phyloP scores from a whole-genome alignment of 2,329 filamentous ascomycete genomes.

The Chaetomium globosum region DNA sequence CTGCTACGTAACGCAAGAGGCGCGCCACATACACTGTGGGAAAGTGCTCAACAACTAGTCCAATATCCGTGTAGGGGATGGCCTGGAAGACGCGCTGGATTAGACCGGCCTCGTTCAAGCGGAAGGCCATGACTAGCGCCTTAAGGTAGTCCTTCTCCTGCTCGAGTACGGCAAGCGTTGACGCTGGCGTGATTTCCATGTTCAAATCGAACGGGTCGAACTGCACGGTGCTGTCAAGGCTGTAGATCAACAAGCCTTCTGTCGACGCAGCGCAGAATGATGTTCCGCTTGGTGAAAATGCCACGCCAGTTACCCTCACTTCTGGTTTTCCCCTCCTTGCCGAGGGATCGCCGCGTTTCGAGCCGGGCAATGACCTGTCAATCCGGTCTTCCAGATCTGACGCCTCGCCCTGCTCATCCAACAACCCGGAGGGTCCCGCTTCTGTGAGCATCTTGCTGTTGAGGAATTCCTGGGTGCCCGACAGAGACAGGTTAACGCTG shows the following conservation, averaged over 20 bases:
- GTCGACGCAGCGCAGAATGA: slow-evolving; percentile 94
- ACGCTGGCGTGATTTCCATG: slow-evolving; percentile 87
- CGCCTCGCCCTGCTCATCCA: slow-evolving; percentile 84
- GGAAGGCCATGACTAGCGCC: slow-evolving; percentile 94
- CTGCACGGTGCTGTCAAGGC: slow-evolving; percentile 76
- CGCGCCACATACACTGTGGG: slow-evolving; percentile 85
- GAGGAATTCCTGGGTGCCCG: slow-evolving; percentile 94
- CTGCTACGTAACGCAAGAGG: slow-evolving; percentile 82
- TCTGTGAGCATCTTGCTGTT: slow-evolving; percentile 92
- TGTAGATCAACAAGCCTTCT: slow-evolving; percentile 92
- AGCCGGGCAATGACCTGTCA: slow-evolving; percentile 78
- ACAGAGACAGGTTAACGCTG: slow-evolving; percentile 90
- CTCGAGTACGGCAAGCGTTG: slow-evolving; percentile 70
- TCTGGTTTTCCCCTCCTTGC: slow-evolving; percentile 75
- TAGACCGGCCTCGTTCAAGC: slow-evolving; percentile 82
- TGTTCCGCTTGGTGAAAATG: slow-evolving; percentile 85
- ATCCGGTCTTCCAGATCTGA: slow-evolving; percentile 86
- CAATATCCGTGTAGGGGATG: slow-evolving; percentile 73
- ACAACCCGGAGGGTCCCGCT: slow-evolving; percentile 78
- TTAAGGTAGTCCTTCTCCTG: slow-evolving; percentile 80
- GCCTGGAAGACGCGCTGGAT: slow-evolving; percentile 84
- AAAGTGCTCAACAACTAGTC: slow-evolving; percentile 75
- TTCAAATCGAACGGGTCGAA: slow-evolving; percentile 98
- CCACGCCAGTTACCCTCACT: slow-evolving; percentile 79
- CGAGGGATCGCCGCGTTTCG: slow-evolving; percentile 82